A percentile compares a stretch with the other conserved stretches of the same genome.
phyloP scores from a whole-genome alignment of 2,329 filamentous ascomycete species.

The Cladosporium sp. region DNA sequence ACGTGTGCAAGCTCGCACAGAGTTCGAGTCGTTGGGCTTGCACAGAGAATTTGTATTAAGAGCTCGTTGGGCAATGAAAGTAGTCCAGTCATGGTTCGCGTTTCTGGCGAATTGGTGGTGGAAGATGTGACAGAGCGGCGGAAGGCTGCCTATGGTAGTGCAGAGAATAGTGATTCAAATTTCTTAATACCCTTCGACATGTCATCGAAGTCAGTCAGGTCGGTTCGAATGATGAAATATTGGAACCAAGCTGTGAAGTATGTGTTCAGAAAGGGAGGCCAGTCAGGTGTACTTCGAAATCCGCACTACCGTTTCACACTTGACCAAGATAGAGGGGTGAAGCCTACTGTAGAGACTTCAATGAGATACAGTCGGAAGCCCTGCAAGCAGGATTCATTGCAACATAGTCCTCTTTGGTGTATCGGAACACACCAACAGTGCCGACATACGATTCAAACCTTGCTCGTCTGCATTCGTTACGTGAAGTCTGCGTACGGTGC shows the following conservation, averaged over 20 bases:
- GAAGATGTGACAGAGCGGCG: background rate
- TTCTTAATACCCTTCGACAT: background rate
- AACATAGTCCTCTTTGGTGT: background rate
- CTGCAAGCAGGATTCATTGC: background rate
- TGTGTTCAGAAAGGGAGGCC: background rate
- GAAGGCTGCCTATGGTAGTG: background rate
- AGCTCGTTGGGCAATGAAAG: background rate
- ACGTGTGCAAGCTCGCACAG: background rate
- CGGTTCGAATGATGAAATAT: background rate
- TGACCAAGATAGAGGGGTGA: background rate
- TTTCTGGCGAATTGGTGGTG: background rate
- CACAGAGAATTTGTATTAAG: background rate
- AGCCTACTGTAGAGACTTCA: background rate
- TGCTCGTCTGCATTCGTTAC: background rate
- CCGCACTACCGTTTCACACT: background rate
- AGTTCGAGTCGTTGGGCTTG: background rate
- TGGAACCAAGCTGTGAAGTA: background rate
- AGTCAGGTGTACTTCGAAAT: background rate
- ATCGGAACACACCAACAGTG: background rate
- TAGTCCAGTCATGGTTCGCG: background rate
- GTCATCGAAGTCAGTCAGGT: background rate
- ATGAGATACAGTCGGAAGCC: background rate
- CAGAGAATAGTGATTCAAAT: background rate
- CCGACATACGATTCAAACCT: background rate
- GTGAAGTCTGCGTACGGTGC: background rate